Evolutionary conservation across 1,284 basidiomycete species (phyloP), one percentile per base, ranked within the genome.

Genomic region (Vanrija pseudolonga): DNA sequence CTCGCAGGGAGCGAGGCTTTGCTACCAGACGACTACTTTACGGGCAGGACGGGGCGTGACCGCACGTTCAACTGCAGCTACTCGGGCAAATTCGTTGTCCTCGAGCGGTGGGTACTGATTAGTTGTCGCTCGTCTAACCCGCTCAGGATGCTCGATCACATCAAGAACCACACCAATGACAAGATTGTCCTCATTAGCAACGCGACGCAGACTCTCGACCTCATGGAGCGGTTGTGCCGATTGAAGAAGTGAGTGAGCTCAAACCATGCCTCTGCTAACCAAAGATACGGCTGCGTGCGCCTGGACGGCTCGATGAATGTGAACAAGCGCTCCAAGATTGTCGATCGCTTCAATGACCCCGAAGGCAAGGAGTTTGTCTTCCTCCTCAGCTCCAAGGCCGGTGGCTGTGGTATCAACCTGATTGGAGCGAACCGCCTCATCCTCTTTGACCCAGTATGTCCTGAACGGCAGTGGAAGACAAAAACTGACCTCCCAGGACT

Each of bases 101-200:
- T 99, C 15, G 94, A 97, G 68, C 83, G 93, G 90, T 91, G 59
- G 51, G 78, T 64, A 42, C 11, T 4, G 8, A 6, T 7, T 20
- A 5, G 2, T 12, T 15, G 12, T 2, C 2, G 32, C 12, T 4
- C 9, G 32, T 14, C 2, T 15, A n/a, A 32, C 32, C 32, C 32
- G 18, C 15, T 1, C 49, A 93, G 91, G 64, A 95, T 97, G 76
- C 78, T 97, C 45, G 85, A 90, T 66, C 86, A 87, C 50, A 86
- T 95, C 60, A 62, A 65, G 54, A 86, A 84, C 12, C 83, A 88
- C 61, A 93, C 89, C 18, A 88, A 83, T 58, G 95, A 99, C 80
- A 99, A 99, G 81, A 98, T 98, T 59, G 95, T 99, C 7, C 80
- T 99, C 41, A 98, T 99, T 73, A 94, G 90, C 71, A 99, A 99